These are phyloP conservation scores for Stagonosporopsis chrysanthemi DNA, from an alignment of 2,329 filamentous ascomycete species.

Conservation along the genomic window DNA sequence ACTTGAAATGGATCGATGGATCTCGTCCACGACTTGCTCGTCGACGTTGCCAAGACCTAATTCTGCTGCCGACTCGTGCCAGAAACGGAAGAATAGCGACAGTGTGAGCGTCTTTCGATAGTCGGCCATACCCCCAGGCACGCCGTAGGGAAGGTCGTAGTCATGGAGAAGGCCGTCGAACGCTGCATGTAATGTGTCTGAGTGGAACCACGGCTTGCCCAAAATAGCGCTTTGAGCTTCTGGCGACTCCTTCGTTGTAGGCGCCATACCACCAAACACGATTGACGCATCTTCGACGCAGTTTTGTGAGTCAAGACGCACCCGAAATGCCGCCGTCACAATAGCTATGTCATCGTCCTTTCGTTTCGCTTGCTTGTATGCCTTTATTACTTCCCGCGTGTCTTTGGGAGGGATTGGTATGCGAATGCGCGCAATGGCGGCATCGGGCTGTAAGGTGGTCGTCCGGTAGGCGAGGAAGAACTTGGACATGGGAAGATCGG, in stretches of 20 bases:
- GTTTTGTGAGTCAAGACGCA: conserved; percentile 72
- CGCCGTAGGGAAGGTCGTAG: conserved; percentile 84
- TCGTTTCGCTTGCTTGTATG: conserved; percentile 94
- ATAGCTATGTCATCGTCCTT: conserved; percentile 99
- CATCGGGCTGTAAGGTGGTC: conserved; percentile 79
- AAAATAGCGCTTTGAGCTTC: conserved; percentile 73
- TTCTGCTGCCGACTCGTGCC: conserved; percentile 79
- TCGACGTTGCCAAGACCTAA: conserved; percentile 67
- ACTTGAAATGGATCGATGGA: conserved; percentile 80
- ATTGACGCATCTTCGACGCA: conserved; percentile 76
- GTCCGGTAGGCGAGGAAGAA: conserved; percentile 92
- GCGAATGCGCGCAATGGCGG: conserved; percentile 80
- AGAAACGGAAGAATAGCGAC: conserved; percentile 97
- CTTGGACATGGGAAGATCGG: conserved; percentile 74
- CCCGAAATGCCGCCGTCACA: conserved; percentile 82
- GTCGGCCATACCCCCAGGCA: conserved; percentile 95
- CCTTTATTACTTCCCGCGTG: conserved; percentile 79
- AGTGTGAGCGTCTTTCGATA: conserved; percentile 89
- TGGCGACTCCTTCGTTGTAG: conserved; percentile 82
- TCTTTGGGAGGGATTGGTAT: conserved; percentile 73
- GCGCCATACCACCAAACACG: conserved; percentile 93
- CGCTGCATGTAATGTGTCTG: conserved; percentile 81
- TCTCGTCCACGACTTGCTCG: conserved; percentile 76
- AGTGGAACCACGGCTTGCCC: conserved; percentile 79
- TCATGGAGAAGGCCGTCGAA: conserved; percentile 85